Conservation (phyloP, 2,329 filamentous ascomycete genomes). For the Sporothrix sp. region DNA sequence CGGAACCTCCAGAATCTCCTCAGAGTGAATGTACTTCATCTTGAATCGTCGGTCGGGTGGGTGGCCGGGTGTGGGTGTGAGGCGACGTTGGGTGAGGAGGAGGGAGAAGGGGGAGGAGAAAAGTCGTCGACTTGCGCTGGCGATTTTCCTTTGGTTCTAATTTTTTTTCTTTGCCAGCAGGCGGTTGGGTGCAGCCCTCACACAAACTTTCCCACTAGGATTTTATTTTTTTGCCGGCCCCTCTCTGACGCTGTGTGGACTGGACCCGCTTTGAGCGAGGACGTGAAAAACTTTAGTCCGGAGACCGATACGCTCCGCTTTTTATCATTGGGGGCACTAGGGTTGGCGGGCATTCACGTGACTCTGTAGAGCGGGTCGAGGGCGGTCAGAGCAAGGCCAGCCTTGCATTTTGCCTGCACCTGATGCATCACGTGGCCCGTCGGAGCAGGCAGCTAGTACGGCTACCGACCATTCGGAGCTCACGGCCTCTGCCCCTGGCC, state of each 20-base stretch:
- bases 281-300: constrained; percentile 8
- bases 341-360: too few species aligned
- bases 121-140: constrained; percentile 9
- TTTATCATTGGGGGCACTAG: too few species aligned
- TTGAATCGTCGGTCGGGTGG: constrained; percentile 44
- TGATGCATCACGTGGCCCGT: constrained; percentile 5
- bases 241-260: not conserved
- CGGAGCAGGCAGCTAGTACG: constrained; percentile 9
- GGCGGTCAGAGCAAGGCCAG: constrained; percentile 2
- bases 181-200: constrained; percentile 6
- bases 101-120: constrained; percentile 7
- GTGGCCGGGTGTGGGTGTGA: constrained; percentile 10
- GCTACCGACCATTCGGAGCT: constrained; percentile 10
- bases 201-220: constrained; percentile 13
- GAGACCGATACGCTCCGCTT: not conserved
- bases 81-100: constrained; percentile 14
- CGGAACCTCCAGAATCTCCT: constrained; percentile 91
- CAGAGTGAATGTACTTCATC: constrained; percentile 99
- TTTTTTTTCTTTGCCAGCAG: constrained; percentile 11
- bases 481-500: constrained; percentile 3
- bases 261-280: not conserved
- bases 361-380: not conserved
- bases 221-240: constrained; percentile 12
- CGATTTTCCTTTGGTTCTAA: constrained; percentile 9
- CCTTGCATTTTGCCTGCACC: constrained; percentile 8